Conservation (phyloP, 2,329 filamentous ascomycete species). For the Aspergillus intermedius region DNA sequence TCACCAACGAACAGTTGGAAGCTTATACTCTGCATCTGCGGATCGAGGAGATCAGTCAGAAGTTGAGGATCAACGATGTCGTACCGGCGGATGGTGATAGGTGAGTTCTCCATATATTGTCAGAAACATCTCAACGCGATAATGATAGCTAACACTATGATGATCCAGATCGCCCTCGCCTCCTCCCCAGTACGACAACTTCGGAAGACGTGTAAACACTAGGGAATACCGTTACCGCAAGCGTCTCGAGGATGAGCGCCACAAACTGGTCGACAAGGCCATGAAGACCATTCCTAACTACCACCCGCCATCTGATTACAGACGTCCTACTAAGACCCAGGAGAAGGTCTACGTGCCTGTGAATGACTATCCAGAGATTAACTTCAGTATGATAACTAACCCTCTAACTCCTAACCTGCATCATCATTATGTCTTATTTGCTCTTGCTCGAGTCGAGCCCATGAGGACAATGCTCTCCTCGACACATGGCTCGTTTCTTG, state of each 20-base stretch:
- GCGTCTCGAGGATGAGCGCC: constrained; percentile 94
- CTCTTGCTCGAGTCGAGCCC: constrained; percentile 40
- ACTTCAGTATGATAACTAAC: constrained; percentile 99
- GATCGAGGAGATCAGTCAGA: constrained; percentile 98
- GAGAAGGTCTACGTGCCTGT: constrained; percentile 99
- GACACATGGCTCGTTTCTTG: constrained; percentile 33
- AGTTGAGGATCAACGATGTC: constrained; percentile 97
- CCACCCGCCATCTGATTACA: constrained; percentile 95
- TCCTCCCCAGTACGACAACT: constrained; percentile 96
- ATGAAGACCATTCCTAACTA: constrained; percentile 99
- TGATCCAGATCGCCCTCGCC: constrained; percentile 78
- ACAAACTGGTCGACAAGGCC: constrained; percentile 97
- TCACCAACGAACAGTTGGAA: constrained; percentile 97
- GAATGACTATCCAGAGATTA: constrained; percentile 99
- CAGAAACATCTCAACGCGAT: background rate
- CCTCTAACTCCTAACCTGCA: constrained; percentile 70
- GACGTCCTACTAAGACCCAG: constrained; percentile 98
- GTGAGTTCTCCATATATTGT: constrained; percentile 46
- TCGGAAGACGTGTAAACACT: constrained; percentile 98
- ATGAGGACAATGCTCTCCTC: constrained; percentile 21
- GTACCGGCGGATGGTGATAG: constrained; percentile 93
- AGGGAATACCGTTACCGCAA: constrained; percentile 98
- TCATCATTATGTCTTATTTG: constrained; percentile 27
- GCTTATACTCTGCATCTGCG: constrained; percentile 93
- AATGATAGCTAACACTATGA: constrained; percentile 4